A percentile compares a stretch with the other conserved stretches of the same genome.
phyloP scores from a whole-genome alignment of 202 grass and related monocot species.

The Elaeis oleifera region DNA sequence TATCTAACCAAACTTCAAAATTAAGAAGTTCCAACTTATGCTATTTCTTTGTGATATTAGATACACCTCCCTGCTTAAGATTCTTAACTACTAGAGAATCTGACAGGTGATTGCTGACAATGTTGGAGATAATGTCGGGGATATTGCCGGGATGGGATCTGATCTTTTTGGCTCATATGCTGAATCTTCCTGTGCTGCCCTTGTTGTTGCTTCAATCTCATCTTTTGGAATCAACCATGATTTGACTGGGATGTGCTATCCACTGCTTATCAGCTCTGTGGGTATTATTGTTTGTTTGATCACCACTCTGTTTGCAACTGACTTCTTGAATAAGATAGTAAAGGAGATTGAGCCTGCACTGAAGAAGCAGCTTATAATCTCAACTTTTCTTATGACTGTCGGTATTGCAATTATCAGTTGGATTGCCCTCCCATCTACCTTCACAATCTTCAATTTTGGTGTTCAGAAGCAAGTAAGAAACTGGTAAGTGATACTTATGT shows the following conservation, averaged over 20 bases:
- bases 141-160: constrained; percentile 94
- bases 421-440: constrained; percentile 66
- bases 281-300: constrained; percentile 82
- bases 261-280: constrained; percentile 76
- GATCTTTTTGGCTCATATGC: constrained; percentile 93
- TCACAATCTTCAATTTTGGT: constrained; percentile 90
- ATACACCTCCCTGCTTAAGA: constrained; percentile 6
- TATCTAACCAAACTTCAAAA: no score
- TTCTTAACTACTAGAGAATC: constrained; percentile 14
- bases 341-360: constrained; percentile 85
- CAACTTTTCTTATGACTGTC: constrained; percentile 73
- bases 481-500: constrained; percentile 41
- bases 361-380: constrained; percentile 86
- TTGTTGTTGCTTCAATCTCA: constrained; percentile 90
- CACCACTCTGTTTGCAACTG: constrained; percentile 86
- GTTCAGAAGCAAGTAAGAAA: constrained; percentile 69
- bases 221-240: constrained; percentile 87
- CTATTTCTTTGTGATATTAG: no score
- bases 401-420: constrained; percentile 86
- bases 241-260: constrained; percentile 83
- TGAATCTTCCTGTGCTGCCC: constrained; percentile 83
- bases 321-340: constrained; percentile 75
- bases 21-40: no score
- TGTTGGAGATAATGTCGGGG: constrained; percentile 92
- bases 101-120: constrained; percentile 88